Evolutionary conservation across 2,329 filamentous ascomycete species (phyloP).

Genomic region (Venturia effusa): DNA sequence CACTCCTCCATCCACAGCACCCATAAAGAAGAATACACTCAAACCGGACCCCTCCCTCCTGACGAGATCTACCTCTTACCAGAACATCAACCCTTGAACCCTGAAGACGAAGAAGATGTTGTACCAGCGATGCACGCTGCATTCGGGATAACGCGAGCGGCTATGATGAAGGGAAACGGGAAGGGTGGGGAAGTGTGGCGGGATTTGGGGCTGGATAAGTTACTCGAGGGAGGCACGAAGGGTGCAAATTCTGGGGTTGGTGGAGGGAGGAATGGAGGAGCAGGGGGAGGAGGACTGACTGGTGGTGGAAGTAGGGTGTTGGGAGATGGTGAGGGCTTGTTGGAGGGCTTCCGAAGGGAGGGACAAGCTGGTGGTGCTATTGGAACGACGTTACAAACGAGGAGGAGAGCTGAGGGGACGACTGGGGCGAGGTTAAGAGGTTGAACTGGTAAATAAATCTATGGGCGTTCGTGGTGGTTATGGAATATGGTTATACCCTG

Average conservation of each 20-base stretch:
- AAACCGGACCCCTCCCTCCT: constrained; percentile 26
- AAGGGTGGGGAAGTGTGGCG: constrained; percentile 48
- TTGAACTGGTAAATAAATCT: not conserved
- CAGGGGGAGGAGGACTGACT: not conserved
- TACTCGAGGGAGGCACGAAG: constrained; percentile 38
- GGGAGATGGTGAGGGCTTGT: not conserved
- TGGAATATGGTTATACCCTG: constrained; percentile 4
- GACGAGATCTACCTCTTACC: constrained; percentile 77
- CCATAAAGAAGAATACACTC: constrained; percentile 55
- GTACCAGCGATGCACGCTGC: constrained; percentile 82
- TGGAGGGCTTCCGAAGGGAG: not conserved
- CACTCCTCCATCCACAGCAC: constrained; percentile 61
- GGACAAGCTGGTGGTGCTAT: not conserved
- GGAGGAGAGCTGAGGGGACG: constrained; percentile 9
- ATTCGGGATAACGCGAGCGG: constrained; percentile 75
- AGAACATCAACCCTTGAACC: constrained; percentile 71
- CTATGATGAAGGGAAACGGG: constrained; percentile 58
- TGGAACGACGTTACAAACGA: not conserved
- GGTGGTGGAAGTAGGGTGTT: not conserved
- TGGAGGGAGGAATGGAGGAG: not conserved
- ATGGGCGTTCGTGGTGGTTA: not conserved
- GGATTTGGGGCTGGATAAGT: constrained; percentile 60
- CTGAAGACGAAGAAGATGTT: constrained; percentile 80
- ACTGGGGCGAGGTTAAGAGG: constrained; percentile 6
- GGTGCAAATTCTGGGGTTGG: not conserved